phyloP scores from a whole-genome alignment of 345 rosid species.

The Crucihimalaya himalaica region DNA sequence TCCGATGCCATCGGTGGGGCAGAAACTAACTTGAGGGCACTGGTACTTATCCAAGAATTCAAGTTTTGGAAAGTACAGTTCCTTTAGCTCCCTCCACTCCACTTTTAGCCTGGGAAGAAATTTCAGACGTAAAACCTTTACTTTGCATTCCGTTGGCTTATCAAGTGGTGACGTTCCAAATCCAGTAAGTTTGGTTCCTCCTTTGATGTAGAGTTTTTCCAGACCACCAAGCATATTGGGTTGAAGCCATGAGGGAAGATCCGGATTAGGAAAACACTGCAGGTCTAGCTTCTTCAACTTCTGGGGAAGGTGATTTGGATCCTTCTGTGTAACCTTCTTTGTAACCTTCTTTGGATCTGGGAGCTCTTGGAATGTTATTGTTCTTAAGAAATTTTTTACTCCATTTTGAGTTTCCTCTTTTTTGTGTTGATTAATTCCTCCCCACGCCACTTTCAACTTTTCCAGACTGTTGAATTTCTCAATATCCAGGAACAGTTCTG shows the following conservation, averaged over 20 bases:
- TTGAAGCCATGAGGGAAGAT: constrained; percentile 30
- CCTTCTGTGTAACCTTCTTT: background rate
- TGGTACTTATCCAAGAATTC: constrained; percentile 31
- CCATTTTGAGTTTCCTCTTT: background rate
- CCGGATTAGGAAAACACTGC: constrained; percentile 34
- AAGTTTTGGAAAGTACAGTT: constrained; percentile 24
- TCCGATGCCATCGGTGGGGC: constrained; percentile 39
- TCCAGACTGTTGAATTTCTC: background rate
- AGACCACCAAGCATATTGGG: background rate
- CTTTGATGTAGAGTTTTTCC: constrained; percentile 43
- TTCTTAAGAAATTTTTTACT: background rate
- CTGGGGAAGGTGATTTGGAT: background rate
- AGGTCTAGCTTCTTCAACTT: constrained; percentile 44
- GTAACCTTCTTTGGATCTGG: background rate
- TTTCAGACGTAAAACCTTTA: constrained; percentile 37
- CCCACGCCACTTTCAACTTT: constrained; percentile 49
- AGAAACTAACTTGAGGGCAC: constrained; percentile 36
- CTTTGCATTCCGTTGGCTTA: background rate
- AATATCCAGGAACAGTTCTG: background rate
- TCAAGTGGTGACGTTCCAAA: background rate
- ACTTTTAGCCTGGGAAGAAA: constrained; percentile 35
- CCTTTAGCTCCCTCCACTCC: constrained; percentile 33
- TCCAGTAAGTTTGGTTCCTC: constrained; percentile 38
- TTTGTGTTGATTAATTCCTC: constrained; percentile 24
- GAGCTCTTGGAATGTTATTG: background rate